Conservation (phyloP, 2,329 filamentous ascomycete species). For the Zasmidium angulare region DNA sequence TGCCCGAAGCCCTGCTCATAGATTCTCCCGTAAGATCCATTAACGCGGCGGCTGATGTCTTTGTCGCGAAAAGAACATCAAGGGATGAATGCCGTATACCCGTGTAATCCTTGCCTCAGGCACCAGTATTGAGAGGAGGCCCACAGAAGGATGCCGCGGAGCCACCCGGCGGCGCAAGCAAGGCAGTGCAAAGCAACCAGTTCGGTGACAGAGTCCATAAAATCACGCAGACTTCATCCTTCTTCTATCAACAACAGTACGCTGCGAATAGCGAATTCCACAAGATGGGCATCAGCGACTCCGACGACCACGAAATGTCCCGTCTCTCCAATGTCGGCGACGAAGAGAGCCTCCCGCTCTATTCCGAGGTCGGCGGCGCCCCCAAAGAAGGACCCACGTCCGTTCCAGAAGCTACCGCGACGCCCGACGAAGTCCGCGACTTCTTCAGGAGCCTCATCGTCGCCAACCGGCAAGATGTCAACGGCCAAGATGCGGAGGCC, state of each 20-base stretch:
- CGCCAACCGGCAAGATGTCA: neutral
- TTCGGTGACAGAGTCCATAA: no score
- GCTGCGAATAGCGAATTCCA: neutral
- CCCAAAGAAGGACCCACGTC: no score
- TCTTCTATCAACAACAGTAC: neutral
- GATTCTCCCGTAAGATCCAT: no score
- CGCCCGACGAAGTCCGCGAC: slow-evolving; percentile 17
- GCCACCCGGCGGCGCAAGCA: no score
- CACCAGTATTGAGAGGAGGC: no score
- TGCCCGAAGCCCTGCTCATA: no score
- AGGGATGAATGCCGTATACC: no score
- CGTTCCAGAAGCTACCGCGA: slow-evolving; percentile 10
- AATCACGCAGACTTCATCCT: neutral
- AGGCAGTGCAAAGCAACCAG: no score
- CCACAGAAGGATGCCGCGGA: no score
- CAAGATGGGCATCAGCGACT: neutral
- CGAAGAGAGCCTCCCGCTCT: neutral
- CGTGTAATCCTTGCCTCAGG: no score
- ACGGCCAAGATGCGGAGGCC: slow-evolving; percentile 8
- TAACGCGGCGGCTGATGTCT: no score
- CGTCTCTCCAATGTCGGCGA: neutral
- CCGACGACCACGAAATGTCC: neutral
- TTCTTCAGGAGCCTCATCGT: slow-evolving; percentile 11
- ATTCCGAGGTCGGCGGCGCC: neutral
- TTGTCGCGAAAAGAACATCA: no score